phyloP scores from a whole-genome alignment of 306 rosid genomes.

The Hippophae gyantsensis region DNA sequence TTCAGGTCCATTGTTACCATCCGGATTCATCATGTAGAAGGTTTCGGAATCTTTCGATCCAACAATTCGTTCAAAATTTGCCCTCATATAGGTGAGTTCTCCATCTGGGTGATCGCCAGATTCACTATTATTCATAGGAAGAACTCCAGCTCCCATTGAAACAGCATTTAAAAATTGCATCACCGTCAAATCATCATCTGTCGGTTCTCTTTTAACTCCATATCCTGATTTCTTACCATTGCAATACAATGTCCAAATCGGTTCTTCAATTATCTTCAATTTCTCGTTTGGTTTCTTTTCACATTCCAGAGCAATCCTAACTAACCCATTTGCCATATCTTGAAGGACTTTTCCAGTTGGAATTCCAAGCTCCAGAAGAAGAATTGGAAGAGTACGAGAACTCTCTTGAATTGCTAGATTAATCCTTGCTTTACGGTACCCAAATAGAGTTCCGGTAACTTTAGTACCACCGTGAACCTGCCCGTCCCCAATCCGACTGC shows the following conservation, averaged over 20 bases:
- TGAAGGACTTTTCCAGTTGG: conserved; percentile 56
- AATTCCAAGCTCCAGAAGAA: conserved; percentile 60
- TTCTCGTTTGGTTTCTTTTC: conserved; percentile 43
- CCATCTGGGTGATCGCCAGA: conserved; percentile 31
- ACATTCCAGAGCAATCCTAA: conserved; percentile 68
- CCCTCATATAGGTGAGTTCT: conserved; percentile 68
- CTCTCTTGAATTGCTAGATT: conserved; percentile 69
- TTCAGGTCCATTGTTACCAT: conserved; percentile 56
- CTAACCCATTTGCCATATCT: conserved; percentile 63
- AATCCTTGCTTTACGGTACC: conserved; percentile 44
- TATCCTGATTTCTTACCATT: conserved; percentile 76
- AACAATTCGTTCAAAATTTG: conserved; percentile 53
- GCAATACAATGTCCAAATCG: conserved; percentile 65
- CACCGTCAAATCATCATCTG: conserved; percentile 53
- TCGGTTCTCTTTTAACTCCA: conserved; percentile 60
- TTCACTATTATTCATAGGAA: conserved; percentile 35
- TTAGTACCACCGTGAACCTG: conserved; percentile 45
- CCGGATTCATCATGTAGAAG: conserved; percentile 77
- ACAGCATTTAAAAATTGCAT: conserved; percentile 62
- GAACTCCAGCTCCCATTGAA: conserved; percentile 67
- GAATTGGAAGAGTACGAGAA: conserved; percentile 44
- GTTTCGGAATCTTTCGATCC: conserved; percentile 86
- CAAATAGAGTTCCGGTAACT: conserved; percentile 73
- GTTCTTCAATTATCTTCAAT: conserved; percentile 54
- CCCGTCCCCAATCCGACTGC: conserved; percentile 21